Percentiles rank a stretch among this genome's conserved stretches.
Conservation (phyloP, 164 flowering plant species). For the Vitis vinifera region ASM3070453v1 NC_081810.1:3591001-3591500, state of each 20-base stretch:
- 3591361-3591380: slow-evolving; percentile 41
- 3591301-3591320: not conserved
- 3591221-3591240: not conserved
- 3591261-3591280: not conserved
- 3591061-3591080: slow-evolving; percentile 99
- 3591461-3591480: slow-evolving; percentile 91
- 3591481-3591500: slow-evolving; percentile 42
- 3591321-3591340: not conserved
- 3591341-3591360: not conserved
- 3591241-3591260: not conserved
- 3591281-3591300: not conserved
- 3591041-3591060: slow-evolving; percentile 97
- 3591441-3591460: slow-evolving; percentile 97
- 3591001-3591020: slow-evolving; percentile 86
- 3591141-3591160: slow-evolving; percentile 8
- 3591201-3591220: not conserved
- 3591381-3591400: slow-evolving; percentile 94
- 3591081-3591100: slow-evolving; percentile 93
- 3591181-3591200: not conserved
- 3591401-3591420: slow-evolving; percentile 79
- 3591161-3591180: not conserved
- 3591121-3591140: slow-evolving; percentile 85
- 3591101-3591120: slow-evolving; percentile 94
- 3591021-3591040: slow-evolving; percentile 96
- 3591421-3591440: slow-evolving; percentile 97